phyloP scores from a whole-genome alignment of 257 asterid species.

The Solanum peruvianum region DNA sequence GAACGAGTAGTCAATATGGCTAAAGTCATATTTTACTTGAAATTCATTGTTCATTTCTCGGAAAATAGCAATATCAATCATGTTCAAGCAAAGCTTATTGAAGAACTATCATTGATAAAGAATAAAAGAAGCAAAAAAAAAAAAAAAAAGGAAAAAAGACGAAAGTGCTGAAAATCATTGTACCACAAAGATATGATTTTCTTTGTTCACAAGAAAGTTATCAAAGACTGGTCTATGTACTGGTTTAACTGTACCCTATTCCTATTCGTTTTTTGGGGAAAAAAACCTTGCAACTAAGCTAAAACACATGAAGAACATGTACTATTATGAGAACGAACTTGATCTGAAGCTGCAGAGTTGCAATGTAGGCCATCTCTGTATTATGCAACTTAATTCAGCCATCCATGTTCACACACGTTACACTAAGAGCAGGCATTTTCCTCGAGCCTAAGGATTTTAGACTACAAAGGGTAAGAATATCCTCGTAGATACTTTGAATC shows the following conservation, averaged over 20 bases:
- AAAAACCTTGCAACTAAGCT: not conserved
- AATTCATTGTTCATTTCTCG: not conserved
- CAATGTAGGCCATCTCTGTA: not conserved
- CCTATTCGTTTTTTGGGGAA: not conserved
- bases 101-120: not conserved
- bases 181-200: not conserved
- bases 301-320: not conserved
- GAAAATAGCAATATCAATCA: not conserved
- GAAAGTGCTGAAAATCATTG: not conserved
- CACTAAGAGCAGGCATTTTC: not conserved
- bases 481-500: conserved; percentile 84
- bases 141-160: not conserved
- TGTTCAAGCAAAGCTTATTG: not conserved
- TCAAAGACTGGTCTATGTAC: not conserved
- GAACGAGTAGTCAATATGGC: not conserved
- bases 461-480: conserved; percentile 59
- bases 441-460: not conserved
- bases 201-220: not conserved
- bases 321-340: not conserved
- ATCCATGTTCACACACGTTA: not conserved
- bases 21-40: not conserved
- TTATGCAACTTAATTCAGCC: not conserved
- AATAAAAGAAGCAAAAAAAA: not conserved
- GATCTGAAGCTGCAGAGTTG: not conserved
- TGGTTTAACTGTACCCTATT: not conserved